phyloP scores from a whole-genome alignment of 1,284 basidiomycete species.

The Meripilus lineatus region DNA sequence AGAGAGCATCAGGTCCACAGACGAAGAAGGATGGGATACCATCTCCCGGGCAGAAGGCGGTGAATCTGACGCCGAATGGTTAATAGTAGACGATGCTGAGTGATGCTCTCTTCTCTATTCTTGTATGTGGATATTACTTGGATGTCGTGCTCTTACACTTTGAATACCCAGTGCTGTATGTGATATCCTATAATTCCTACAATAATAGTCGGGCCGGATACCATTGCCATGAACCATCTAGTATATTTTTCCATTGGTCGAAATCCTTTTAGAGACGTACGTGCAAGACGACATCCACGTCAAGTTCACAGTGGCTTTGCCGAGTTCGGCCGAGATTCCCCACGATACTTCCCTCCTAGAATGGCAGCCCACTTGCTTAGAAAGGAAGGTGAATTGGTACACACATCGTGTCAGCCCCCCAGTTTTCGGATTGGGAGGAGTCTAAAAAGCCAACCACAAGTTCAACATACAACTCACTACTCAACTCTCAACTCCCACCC shows the following conservation, averaged over 20 bases:
- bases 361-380: neutral
- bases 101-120: conserved; percentile 19
- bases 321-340: neutral
- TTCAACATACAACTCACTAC: conserved; percentile 5
- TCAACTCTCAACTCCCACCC: neutral
- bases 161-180: conserved; percentile 24
- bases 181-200: too few relatives aligned
- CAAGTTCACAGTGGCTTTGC: too few relatives aligned
- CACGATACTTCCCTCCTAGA: too few relatives aligned
- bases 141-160: conserved; percentile 13
- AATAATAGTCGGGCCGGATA: too few relatives aligned
- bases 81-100: conserved; percentile 66
- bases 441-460: conserved; percentile 4
- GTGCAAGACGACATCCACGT: too few relatives aligned
- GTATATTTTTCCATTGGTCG: too few relatives aligned
- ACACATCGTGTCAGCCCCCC: conserved; percentile 8
- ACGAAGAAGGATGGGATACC: conserved; percentile 68
- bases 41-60: conserved; percentile 59
- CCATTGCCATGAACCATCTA: too few relatives aligned
- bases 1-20: conserved; percentile 41
- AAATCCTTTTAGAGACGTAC: too few relatives aligned
- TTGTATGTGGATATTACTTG: conserved; percentile 8
- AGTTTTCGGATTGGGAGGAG: neutral
- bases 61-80: conserved; percentile 86
- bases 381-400: conserved; percentile 5